Evolutionary conservation across 2,329 filamentous ascomycete species (phyloP).

Genomic region (Neofusicoccum cordaticola): DNA sequence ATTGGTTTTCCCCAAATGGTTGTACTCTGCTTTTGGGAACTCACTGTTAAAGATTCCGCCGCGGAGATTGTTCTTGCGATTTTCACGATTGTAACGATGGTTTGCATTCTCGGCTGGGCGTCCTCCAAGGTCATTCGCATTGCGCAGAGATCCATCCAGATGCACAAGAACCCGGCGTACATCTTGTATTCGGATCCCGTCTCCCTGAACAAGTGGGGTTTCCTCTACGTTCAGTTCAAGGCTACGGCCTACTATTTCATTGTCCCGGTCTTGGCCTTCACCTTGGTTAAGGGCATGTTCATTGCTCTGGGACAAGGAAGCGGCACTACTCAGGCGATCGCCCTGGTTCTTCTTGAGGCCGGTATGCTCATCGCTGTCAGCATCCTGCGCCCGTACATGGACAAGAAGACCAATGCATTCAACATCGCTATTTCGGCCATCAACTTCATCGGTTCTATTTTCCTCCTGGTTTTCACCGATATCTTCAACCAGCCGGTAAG

Average conservation of each 20-base stretch:
- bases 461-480: slow-evolving; percentile 82
- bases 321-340: slow-evolving; percentile 73
- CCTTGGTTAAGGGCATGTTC: slow-evolving; percentile 85
- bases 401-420: slow-evolving; percentile 96
- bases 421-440: slow-evolving; percentile 88
- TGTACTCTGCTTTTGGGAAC: slow-evolving; percentile 89
- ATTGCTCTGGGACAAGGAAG: slow-evolving; percentile 74
- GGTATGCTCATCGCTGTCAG: slow-evolving; percentile 72
- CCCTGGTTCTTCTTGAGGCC: slow-evolving; percentile 79
- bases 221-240: slow-evolving; percentile 95
- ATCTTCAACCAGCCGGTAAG: slow-evolving; percentile 78
- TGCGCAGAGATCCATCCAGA: slow-evolving; percentile 79
- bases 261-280: slow-evolving; percentile 72
- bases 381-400: slow-evolving; percentile 92
- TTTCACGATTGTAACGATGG: slow-evolving; percentile 82
- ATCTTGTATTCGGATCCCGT: slow-evolving; percentile 96
- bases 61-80: slow-evolving; percentile 84
- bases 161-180: slow-evolving; percentile 96
- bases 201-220: slow-evolving; percentile 95
- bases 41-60: slow-evolving; percentile 79
- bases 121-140: slow-evolving; percentile 86
- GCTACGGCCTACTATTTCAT: slow-evolving; percentile 96
- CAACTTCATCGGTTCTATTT: slow-evolving; percentile 89
- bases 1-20: slow-evolving; percentile 91
- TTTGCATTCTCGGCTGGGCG: slow-evolving; percentile 77